These are phyloP conservation scores for Corymbia maculata DNA, from an alignment of 345 rosid genomes.

Conservation along the genomic window DNA sequence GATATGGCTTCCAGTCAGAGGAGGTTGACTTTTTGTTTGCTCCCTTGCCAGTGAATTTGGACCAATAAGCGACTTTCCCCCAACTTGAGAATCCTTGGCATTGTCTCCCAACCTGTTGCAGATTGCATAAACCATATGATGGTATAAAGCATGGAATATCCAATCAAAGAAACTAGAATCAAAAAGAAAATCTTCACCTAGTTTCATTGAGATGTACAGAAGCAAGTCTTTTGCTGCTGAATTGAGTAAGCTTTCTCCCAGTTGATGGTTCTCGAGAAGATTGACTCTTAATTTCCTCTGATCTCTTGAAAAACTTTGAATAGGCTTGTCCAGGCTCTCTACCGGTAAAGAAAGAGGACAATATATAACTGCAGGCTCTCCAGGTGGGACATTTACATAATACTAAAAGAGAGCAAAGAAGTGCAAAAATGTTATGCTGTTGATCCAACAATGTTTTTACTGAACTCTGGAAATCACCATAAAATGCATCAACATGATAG, in stretches of 20 bases:
- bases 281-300: conserved; percentile 17
- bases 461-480: neutral
- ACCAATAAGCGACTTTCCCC: conserved; percentile 8
- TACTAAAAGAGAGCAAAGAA: neutral
- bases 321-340: conserved; percentile 24
- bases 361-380: conserved; percentile 3
- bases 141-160: neutral
- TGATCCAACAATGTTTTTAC: neutral
- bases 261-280: conserved; percentile 11
- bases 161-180: neutral
- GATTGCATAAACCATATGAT: neutral
- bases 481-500: neutral
- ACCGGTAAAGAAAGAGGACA: neutral
- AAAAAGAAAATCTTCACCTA: neutral
- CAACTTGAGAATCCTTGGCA: conserved; percentile 9
- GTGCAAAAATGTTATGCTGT: neutral
- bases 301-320: conserved; percentile 23
- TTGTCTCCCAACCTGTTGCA: conserved; percentile 19
- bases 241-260: conserved; percentile 14
- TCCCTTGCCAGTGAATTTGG: conserved; percentile 5
- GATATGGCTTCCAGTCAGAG: neutral
- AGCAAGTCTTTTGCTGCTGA: conserved; percentile 12
- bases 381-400: neutral
- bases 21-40: neutral
- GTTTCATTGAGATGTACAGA: neutral